A percentile compares a stretch with the other conserved stretches of the same genome.
Conservation (phyloP, 2,329 filamentous ascomycete genomes). For the Byssochlamys sp. region DNA sequence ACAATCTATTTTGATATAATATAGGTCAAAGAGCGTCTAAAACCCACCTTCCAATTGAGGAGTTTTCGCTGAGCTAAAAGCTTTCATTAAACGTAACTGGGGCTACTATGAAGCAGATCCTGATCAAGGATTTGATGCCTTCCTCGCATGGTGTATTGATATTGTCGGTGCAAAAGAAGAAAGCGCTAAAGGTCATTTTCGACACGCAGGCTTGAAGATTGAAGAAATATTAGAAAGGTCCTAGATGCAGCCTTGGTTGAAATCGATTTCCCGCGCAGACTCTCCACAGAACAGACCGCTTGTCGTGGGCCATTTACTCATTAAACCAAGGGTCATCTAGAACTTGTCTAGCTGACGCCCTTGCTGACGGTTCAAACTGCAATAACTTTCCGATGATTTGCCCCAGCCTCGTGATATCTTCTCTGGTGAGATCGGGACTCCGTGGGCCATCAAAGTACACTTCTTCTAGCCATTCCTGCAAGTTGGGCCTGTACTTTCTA, state of each 20-base stretch:
- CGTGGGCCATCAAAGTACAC: constrained; percentile 26
- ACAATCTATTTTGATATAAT: no score
- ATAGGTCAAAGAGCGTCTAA: no score
- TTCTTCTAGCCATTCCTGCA: constrained; percentile 31
- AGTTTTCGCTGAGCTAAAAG: constrained; percentile 25
- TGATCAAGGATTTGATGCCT: constrained; percentile 10
- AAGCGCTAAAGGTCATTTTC: background rate
- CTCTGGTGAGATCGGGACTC: constrained; percentile 12
- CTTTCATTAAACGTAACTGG: constrained; percentile 21
- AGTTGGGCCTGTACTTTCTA: no score
- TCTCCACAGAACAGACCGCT: no score
- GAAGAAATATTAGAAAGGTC: background rate
- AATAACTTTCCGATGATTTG: constrained; percentile 15
- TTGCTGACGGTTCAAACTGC: constrained; percentile 17
- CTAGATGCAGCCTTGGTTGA: no score
- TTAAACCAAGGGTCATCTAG: constrained; percentile 18
- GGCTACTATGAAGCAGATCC: constrained; percentile 9
- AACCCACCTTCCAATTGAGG: constrained; percentile 25
- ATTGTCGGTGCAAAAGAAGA: constrained; percentile 11
- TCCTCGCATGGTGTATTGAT: constrained; percentile 19
- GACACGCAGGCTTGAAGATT: background rate
- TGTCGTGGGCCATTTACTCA: no score
- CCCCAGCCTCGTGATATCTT: constrained; percentile 16
- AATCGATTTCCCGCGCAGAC: no score
- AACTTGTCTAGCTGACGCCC: constrained; percentile 16